Percentiles rank a stretch among this genome's conserved stretches.
Conservation (phyloP, 805 yeast species). For the Spathaspora sp. region DNA sequence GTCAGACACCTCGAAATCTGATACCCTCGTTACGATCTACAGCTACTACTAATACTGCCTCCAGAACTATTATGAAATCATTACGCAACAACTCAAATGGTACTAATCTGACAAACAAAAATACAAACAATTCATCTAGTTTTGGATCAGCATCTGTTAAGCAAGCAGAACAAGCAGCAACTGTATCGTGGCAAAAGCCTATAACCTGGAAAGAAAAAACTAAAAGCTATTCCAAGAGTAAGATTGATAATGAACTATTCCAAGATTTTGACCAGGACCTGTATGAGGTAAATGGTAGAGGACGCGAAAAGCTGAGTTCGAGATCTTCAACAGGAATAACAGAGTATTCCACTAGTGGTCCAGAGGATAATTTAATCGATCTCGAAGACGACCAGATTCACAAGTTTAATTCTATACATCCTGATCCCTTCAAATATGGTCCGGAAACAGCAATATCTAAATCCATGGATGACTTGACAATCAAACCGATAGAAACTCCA, state of each 20-base stretch:
- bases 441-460: constrained; percentile 1
- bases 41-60: constrained; percentile 2
- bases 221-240: constrained; percentile 2
- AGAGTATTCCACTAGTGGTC: constrained; percentile 1
- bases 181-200: constrained; percentile 26
- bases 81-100: constrained; percentile 20
- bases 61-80: constrained; percentile 29
- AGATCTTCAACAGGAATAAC: constrained; percentile 7
- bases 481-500: constrained; percentile 7
- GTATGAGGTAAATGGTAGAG: background rate
- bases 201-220: background rate
- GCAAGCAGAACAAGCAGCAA: constrained; percentile 30
- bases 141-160: constrained; percentile 6
- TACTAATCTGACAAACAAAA: background rate
- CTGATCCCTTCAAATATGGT: background rate
- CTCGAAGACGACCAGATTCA: constrained; percentile 4
- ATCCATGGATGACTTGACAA: constrained; percentile 11
- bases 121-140: constrained; percentile 4
- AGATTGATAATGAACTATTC: constrained; percentile 21
- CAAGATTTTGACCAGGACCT: constrained; percentile 38
- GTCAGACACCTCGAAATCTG: constrained; percentile 11
- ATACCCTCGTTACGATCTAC: constrained; percentile 24
- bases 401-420: background rate
- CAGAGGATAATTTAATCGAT: constrained; percentile 5
- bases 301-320: constrained; percentile 1